Base-by-base conservation (phyloP, 129 eudicot genomes). In the Apium graveolens region DNA sequence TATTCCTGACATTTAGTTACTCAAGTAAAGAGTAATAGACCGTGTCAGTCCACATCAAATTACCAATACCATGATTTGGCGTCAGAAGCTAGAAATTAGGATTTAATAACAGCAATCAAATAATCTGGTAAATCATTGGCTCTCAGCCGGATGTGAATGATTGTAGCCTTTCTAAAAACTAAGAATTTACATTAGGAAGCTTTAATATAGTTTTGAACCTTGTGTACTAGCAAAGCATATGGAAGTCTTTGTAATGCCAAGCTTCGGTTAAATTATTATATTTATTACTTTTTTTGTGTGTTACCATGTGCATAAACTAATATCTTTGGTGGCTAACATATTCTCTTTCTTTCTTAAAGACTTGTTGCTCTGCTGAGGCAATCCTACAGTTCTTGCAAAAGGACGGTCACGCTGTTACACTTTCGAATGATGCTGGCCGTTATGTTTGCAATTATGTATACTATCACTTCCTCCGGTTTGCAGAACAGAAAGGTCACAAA, bases 381-480 rank as follows among this genome's bases (percentile, higher is more conserved):
- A 91, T 91, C 39, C 77, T 78, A 38, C 77, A 82, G 79, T 79
- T 81, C 34, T 63, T 91, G 77, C 84, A 80, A 82, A 80, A 79
- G 14, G 85, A 79, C 57, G 91, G 90, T 34, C 78, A 76, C 20
- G 88, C 85, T 68, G 93, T 83, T 63, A 82, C 48, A 76, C 48
- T 80, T 21, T 88, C 96, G 0, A 82, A 87, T 53, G 89, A 91
- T 7, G 93, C 93, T 7, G 96, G 93, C 48, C 96, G 91, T 27
- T 91, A 88, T 21, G 96, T 91, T 63, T 91, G 96, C 83, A 91
- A 91, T 82, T 91, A 83, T 49, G 96, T 88, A 32, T 90, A 90
- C 85, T 90, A 90, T 82, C 96, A 90, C 71, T 90, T 93, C 43
- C 89, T 90, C 81, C 86, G 84, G 8, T 91, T 86, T 68, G 96